Evolutionary conservation across 495 filamentous ascomycete genomes (phyloP).

Genomic region (Podospora appendiculata): DNA sequence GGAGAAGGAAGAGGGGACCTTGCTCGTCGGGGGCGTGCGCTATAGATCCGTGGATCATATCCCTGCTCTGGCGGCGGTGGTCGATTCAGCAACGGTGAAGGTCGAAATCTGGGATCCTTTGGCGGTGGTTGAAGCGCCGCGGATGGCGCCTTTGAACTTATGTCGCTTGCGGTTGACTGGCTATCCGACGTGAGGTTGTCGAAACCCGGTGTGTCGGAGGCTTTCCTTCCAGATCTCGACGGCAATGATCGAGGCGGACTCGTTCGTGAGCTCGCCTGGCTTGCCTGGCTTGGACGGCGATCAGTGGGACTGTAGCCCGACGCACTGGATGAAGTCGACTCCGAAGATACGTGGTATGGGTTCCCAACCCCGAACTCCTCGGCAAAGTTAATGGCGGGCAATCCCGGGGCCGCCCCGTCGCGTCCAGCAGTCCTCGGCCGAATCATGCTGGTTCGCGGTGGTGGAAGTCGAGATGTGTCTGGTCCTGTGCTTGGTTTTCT

Average conservation of each 20-base stretch:
- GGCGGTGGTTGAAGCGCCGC: slow-evolving; percentile 20
- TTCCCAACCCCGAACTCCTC: slow-evolving; percentile 45
- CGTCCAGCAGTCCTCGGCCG: slow-evolving; percentile 17
- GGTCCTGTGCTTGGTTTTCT: slow-evolving; percentile 40
- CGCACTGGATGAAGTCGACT: slow-evolving; percentile 62
- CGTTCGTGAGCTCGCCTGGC: slow-evolving; percentile 66
- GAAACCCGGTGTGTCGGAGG: slow-evolving; percentile 29
- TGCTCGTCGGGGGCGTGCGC: slow-evolving; percentile 7
- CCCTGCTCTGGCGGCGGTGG: slow-evolving; percentile 24
- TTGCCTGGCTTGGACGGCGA: slow-evolving; percentile 54
- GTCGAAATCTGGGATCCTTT: slow-evolving; percentile 8
- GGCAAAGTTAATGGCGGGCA: slow-evolving; percentile 41
- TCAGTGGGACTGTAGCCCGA: slow-evolving; percentile 44
- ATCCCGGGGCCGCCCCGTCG: slow-evolving; percentile 13
- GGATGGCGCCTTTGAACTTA: slow-evolving; percentile 8
- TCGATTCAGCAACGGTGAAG: slow-evolving; percentile 15
- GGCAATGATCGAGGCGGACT: slow-evolving; percentile 47
- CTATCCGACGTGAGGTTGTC: slow-evolving; percentile 47
- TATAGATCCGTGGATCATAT: slow-evolving; percentile 28
- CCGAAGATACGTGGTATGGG: slow-evolving; percentile 54
- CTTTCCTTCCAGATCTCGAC: slow-evolving; percentile 28
- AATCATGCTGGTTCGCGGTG: slow-evolving; percentile 37
- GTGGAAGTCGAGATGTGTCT: slow-evolving; percentile 40
- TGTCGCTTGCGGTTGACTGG: slow-evolving; percentile 39
- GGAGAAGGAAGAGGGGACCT: slow-evolving; percentile 20